phyloP scores from a whole-genome alignment of 2,329 filamentous ascomycete species.

The Trichoderma asperellum region DNA sequence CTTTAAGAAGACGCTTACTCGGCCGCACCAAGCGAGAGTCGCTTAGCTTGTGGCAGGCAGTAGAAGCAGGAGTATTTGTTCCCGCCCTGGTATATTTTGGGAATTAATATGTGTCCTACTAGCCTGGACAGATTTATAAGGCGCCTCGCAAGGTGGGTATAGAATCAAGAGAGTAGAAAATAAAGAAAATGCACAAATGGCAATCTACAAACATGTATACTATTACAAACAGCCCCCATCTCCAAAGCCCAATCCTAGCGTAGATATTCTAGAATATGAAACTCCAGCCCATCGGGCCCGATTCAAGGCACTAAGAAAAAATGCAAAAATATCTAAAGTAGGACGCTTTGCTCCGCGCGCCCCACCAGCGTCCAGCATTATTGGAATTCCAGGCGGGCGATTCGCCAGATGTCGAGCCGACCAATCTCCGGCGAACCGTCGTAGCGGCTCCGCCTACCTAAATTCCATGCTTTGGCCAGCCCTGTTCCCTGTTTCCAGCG shows the following conservation, averaged over 20 bases:
- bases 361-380: not conserved
- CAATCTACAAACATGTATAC: not conserved
- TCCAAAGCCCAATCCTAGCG: not conserved
- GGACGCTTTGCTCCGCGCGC: conserved; percentile 16
- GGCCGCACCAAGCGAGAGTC: not conserved
- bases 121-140: too few relatives aligned
- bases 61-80: too few relatives aligned
- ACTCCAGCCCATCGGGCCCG: not conserved
- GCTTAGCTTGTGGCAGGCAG: not conserved
- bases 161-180: too few relatives aligned
- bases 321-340: not conserved
- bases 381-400: not conserved
- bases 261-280: not conserved
- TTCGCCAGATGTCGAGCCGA: not conserved
- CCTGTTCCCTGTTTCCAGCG: not conserved
- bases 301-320: not conserved
- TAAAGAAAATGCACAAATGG: too few relatives aligned
- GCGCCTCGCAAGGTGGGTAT: too few relatives aligned
- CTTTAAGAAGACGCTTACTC: not conserved
- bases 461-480: not conserved
- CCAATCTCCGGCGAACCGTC: conserved; percentile 22
- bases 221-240: not conserved
- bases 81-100: too few relatives aligned
- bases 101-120: too few relatives aligned
- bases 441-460: not conserved